Evolutionary conservation across 2,329 filamentous ascomycete species (phyloP), one percentile per base, ranked within the genome.

Genomic region (Penicillium sp.): DNA sequence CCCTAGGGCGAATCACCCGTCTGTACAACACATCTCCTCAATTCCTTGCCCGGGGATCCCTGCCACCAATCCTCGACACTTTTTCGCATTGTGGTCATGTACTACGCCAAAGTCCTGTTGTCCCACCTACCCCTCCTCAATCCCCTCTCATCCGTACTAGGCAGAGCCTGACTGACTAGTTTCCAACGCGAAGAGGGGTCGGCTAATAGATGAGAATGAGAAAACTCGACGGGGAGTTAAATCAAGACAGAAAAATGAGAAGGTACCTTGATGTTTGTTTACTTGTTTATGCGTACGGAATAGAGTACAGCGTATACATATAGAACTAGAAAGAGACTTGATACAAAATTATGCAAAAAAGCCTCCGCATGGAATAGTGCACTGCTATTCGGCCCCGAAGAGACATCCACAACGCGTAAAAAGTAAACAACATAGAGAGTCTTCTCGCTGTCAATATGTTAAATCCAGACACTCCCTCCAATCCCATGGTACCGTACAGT

Each of bases 11-110:
- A 65, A 60, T 60, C 59, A 62, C 47, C 40, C 53, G 44, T 30
- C 59, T 60, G 62, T 60, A 57, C 63, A 61, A 62, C 62, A 44
- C 56, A 59, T 53, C 19, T 30, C 33, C 35, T 10, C 22, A 42
- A 42, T 30, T 56, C 30, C 24, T 33, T 59, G 58, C 56, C 64
- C 40, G 59, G 64, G 22, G 28, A 49, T 45, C 42, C 60, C 53
- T 54, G 57, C 17, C 37, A 50, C 30, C 35, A 28, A 57, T 58
- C 30, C 33, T n/a, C 17, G n/a, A 22, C 44, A 22, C 2, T 35
- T 7, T 7, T 51, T 54, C 53, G 30, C 24, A 28, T 56, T 30
- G 37, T 24, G 19, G n/a, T 49, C 59, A 38, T 55, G 53, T 57
- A 47, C 59, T 40, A 61, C 62, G 55, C 49, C 30, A 58, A 58